phyloP scores from a whole-genome alignment of 139 green algal species.

The Chlamydomonas sp. region DNA sequence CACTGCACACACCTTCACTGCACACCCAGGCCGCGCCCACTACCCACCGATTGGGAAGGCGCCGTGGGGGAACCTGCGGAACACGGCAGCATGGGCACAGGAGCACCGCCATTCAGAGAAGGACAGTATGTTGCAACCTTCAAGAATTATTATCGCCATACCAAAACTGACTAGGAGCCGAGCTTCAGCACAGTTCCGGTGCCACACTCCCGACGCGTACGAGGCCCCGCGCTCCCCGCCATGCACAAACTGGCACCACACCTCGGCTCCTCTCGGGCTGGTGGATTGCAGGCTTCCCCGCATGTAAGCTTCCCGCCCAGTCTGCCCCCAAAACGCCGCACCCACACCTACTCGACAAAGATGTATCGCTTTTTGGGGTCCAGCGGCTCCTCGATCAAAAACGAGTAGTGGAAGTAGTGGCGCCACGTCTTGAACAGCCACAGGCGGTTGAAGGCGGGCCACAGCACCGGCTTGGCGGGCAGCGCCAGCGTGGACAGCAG shows the following conservation, averaged over 20 bases:
- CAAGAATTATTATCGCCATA: neutral
- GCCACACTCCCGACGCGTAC: too few relatives aligned
- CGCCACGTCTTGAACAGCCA: slow-evolving; percentile 56
- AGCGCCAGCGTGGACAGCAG: slow-evolving; percentile 40
- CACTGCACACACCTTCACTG: neutral
- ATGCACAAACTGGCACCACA: too few relatives aligned
- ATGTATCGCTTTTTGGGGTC: slow-evolving; percentile 57
- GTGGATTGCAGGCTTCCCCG: too few relatives aligned
- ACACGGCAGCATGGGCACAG: neutral
- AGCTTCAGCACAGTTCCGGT: too few relatives aligned
- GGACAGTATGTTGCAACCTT: neutral
- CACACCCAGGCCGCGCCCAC: neutral
- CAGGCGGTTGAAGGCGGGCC: slow-evolving; percentile 43
- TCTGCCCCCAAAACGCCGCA: neutral
- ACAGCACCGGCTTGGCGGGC: slow-evolving; percentile 36
- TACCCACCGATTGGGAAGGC: slow-evolving; percentile 32
- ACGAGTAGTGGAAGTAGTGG: slow-evolving; percentile 53
- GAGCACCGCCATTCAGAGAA: neutral
- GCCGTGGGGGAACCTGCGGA: slow-evolving; percentile 27
- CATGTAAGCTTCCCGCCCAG: neutral
- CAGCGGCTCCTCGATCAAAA: slow-evolving; percentile 43
- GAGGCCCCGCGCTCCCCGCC: too few relatives aligned
- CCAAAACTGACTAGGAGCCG: too few relatives aligned
- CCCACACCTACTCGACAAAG: slow-evolving; percentile 31
- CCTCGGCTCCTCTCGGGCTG: too few relatives aligned